A percentile compares a stretch with the other conserved stretches of the same genome.
Evolutionary conservation across 768 basidiomycete genomes (phyloP).

Genomic region (Boletus sp.): DNA sequence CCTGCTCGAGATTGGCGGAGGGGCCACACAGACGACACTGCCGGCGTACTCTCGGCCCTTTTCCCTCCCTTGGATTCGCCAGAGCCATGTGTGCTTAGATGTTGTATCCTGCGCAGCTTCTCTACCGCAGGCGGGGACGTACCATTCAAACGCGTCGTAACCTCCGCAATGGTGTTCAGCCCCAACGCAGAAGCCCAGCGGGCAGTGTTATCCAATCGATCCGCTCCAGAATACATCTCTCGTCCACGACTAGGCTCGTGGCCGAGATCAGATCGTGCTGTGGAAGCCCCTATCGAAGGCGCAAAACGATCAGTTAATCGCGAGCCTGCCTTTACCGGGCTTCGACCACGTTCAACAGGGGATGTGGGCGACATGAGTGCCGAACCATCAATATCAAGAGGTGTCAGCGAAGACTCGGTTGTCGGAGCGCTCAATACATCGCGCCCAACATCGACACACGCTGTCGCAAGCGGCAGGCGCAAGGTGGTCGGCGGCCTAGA

Average conservation of each 20-base stretch:
- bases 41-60: slow-evolving; percentile 31
- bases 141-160: slow-evolving; percentile 13
- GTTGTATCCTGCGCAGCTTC: slow-evolving; percentile 23
- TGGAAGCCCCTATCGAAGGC: slow-evolving; percentile 26
- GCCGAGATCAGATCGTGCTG: slow-evolving; percentile 21
- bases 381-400: slow-evolving; percentile 29
- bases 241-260: slow-evolving; percentile 21
- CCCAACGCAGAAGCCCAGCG: slow-evolving; percentile 28
- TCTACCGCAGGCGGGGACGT: slow-evolving; percentile 18
- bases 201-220: slow-evolving; percentile 27
- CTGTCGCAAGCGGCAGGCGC: slow-evolving; percentile 24
- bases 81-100: not conserved
- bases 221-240: slow-evolving; percentile 19
- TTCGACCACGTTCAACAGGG: slow-evolving; percentile 30
- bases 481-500: slow-evolving; percentile 37
- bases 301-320: slow-evolving; percentile 15
- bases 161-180: slow-evolving; percentile 24
- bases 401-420: slow-evolving; percentile 18
- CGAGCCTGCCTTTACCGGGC: slow-evolving; percentile 19
- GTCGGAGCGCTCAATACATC: slow-evolving; percentile 17
- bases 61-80: slow-evolving; percentile 6
- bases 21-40: slow-evolving; percentile 25
- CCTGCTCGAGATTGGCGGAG: slow-evolving; percentile 9
- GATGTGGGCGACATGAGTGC: slow-evolving; percentile 19
- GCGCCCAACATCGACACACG: slow-evolving; percentile 26